Percentiles rank a stretch among this genome's conserved stretches.
These are phyloP conservation scores for Rauvolfia tetraphylla DNA, from an alignment of 257 asterid species.

Conservation along the genomic window DNA sequence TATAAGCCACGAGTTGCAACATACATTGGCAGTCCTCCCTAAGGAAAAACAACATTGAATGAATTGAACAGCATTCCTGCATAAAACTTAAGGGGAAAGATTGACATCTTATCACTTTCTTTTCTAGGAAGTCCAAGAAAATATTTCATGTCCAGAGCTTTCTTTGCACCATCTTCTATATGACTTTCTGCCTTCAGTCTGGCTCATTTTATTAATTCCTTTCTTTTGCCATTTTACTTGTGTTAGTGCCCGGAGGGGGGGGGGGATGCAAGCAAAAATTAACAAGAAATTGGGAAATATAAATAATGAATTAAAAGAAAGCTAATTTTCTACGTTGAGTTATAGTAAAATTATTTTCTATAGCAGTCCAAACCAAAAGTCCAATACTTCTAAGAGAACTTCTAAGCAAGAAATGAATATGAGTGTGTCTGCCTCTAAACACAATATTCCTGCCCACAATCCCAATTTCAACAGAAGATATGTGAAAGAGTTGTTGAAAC, in stretches of 20 bases:
- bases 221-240: not conserved
- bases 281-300: not conserved
- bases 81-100: not conserved
- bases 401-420: not conserved
- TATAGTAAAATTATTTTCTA: not conserved
- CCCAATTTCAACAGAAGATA: not conserved
- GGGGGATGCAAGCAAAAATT: not conserved
- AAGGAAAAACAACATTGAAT: constrained; percentile 5
- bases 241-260: not conserved
- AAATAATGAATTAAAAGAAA: not conserved
- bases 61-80: not conserved
- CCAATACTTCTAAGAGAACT: not conserved
- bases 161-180: not conserved
- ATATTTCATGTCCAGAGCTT: not conserved
- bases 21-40: constrained; percentile 97
- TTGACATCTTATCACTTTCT: not conserved
- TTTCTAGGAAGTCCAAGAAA: not conserved
- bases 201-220: not conserved
- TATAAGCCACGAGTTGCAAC: constrained; percentile 94
- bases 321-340: no score
- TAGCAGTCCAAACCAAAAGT: not conserved
- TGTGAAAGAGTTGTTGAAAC: not conserved
- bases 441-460: no score
- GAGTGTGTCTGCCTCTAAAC: not conserved
- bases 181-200: not conserved